Base-by-base conservation (phyloP, 306 rosid genomes). In the Inga leiocalycina region DNA sequence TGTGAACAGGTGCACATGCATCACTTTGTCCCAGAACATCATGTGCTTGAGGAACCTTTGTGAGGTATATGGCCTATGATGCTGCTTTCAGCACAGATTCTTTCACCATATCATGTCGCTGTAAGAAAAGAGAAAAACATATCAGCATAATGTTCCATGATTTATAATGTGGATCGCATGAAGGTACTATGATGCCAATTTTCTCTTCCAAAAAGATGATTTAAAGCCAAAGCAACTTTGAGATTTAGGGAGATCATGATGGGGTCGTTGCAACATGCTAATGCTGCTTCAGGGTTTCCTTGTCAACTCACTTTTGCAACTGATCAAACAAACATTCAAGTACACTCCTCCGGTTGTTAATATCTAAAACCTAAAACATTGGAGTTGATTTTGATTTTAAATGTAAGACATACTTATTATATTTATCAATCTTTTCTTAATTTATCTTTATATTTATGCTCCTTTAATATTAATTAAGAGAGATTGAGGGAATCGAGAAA, bases 11-110 rank as follows among this genome's bases (percentile, higher is more conserved):
- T 22, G 83, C 90, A 88, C 91, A 86, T 87, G 92, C 87, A 87
- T 73, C 80, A 85, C 81, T 91, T 80, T 89, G 89, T 85, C 85
- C 82, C 75, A 74, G 71, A 83, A 85, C 82, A 85, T 90, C 97
- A 87, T 91, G 92, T 90, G 94, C 91, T 81, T 62, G 56, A 51
- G 45, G 75, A 85, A 81, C 89, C 82, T 79, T 80, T 78, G 52
- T 75, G 79, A 75, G 86, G 79, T 75, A 81, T 71, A 68, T 59
- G 27, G 75, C 34, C 20, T 71, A 44, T 65, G 83, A n/a, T n/a
- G 66, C 17, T 67, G 82, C 77, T 84, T 85, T 64, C 71, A 74
- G 88, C 76, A 80, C 82, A 74, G 81, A 78, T 82, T 57, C 24
- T 52, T n/a, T 83, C 88, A 83, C 83, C 86, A 85, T 84, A 85